phyloP scores from a whole-genome alignment of 2,329 filamentous ascomycete genomes.

The Bipolaris oryzae region DNA sequence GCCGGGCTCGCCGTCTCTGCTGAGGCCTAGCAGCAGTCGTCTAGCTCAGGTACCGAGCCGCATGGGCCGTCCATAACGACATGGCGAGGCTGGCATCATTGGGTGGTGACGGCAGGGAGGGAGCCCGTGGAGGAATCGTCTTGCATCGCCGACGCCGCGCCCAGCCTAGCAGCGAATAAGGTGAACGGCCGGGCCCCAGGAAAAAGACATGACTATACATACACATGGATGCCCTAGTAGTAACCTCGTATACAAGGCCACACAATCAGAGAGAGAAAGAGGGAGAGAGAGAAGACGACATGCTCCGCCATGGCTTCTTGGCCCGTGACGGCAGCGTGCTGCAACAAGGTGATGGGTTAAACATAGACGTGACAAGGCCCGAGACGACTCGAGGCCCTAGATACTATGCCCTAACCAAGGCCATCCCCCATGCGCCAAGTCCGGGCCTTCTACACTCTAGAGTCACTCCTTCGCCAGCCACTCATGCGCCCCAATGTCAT shows the following conservation, averaged over 20 bases:
- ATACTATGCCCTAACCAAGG: too few relatives aligned
- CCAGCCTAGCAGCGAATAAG: slow-evolving; percentile 25
- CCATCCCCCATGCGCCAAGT: slow-evolving; percentile 22
- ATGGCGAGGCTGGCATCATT: slow-evolving; percentile 42
- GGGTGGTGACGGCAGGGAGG: slow-evolving; percentile 41
- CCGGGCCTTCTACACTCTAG: not conserved
- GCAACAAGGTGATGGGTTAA: slow-evolving; percentile 24
- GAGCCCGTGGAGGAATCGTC: slow-evolving; percentile 29
- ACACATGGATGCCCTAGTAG: slow-evolving; percentile 30
- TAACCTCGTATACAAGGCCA: not conserved
- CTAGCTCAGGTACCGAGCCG: slow-evolving; percentile 43
- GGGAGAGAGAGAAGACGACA: too few relatives aligned
- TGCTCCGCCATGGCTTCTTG: slow-evolving; percentile 29
- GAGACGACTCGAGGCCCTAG: slow-evolving; percentile 14
- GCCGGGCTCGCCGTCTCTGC: slow-evolving; percentile 15
- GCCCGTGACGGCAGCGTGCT: slow-evolving; percentile 21
- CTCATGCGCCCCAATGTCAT: slow-evolving; percentile 2
- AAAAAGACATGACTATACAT: not conserved
- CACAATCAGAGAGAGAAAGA: too few relatives aligned
- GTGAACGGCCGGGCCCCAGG: slow-evolving; percentile 26
- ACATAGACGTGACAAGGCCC: slow-evolving; percentile 22
- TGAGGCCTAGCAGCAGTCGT: slow-evolving; percentile 26
- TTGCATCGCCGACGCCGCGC: slow-evolving; percentile 26
- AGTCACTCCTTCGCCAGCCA: not conserved
- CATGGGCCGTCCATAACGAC: slow-evolving; percentile 37